A percentile compares a stretch with the other conserved stretches of the same genome.
phyloP scores from a whole-genome alignment of 2,329 filamentous ascomycete genomes.

The Davidsoniella virescens region DNA sequence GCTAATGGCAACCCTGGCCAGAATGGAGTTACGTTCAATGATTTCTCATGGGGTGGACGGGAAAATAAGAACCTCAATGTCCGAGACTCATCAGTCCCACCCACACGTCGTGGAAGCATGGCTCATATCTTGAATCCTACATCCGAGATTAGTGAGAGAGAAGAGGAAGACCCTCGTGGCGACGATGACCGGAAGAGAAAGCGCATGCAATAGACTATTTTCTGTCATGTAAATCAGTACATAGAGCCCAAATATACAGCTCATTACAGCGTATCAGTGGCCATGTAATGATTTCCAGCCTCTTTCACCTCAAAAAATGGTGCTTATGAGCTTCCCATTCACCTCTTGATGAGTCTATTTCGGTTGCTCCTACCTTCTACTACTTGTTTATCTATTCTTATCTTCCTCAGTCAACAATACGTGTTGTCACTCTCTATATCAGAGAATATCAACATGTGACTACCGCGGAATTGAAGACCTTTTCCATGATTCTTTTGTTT shows the following conservation, averaged over 20 bases:
- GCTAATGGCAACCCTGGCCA: slow-evolving; percentile 21
- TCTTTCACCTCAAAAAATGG: too few relatives aligned
- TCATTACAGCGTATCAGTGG: too few relatives aligned
- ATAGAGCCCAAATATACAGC: too few relatives aligned
- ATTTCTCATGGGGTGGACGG: slow-evolving; percentile 38
- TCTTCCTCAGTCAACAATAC: background rate
- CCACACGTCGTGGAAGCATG: slow-evolving; percentile 43
- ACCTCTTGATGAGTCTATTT: too few relatives aligned
- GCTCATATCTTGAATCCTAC: slow-evolving; percentile 47
- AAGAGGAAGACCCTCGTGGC: slow-evolving; percentile 39
- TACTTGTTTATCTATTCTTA: background rate
- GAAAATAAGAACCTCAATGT: slow-evolving; percentile 34
- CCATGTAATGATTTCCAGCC: too few relatives aligned
- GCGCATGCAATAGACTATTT: slow-evolving; percentile 29
- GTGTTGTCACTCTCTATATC: background rate
- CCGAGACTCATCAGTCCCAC: slow-evolving; percentile 39
- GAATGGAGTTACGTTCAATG: slow-evolving; percentile 24
- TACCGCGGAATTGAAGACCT: too few relatives aligned
- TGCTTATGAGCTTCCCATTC: too few relatives aligned
- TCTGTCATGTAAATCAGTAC: too few relatives aligned
- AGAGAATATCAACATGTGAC: too few relatives aligned
- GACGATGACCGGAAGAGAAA: slow-evolving; percentile 48
- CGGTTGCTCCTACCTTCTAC: background rate
- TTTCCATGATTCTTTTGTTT: background rate
- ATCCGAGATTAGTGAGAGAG: slow-evolving; percentile 33